A percentile compares a stretch with the other conserved stretches of the same genome.
Conservation (phyloP, 2,329 filamentous ascomycete genomes). For the Thelonectria discophora region DNA sequence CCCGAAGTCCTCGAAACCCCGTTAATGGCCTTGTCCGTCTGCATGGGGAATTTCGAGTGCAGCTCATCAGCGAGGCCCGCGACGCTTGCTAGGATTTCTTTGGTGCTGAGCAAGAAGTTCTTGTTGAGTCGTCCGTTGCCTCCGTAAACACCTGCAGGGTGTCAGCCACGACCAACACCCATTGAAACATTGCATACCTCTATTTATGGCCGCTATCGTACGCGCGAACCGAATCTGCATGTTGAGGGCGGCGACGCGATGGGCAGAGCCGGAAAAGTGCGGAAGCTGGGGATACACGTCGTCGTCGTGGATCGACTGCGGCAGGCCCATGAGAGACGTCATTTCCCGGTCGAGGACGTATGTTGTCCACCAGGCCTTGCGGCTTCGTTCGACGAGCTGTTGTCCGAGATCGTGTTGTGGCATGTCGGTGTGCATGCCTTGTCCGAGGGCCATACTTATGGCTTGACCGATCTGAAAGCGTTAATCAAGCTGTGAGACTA, state of each 20-base stretch:
- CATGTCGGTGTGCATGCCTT: slow-evolving; percentile 64
- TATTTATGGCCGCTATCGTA: slow-evolving; percentile 44
- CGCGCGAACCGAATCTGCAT: slow-evolving; percentile 47
- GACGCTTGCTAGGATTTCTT: slow-evolving; percentile 42
- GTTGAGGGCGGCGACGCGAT: slow-evolving; percentile 41
- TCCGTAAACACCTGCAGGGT: slow-evolving; percentile 41
- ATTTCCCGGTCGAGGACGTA: slow-evolving; percentile 63
- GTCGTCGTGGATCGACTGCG: slow-evolving; percentile 59
- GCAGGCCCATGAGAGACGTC: slow-evolving; percentile 62
- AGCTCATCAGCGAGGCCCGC: slow-evolving; percentile 45
- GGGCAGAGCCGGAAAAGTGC: slow-evolving; percentile 39
- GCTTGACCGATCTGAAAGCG: slow-evolving; percentile 57
- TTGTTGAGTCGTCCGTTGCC: slow-evolving; percentile 43
- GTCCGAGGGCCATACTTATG: slow-evolving; percentile 56
- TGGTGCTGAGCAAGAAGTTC: slow-evolving; percentile 45
- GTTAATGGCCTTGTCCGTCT: slow-evolving; percentile 44
- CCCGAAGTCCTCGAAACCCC: slow-evolving; percentile 45
- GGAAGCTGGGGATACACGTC: slow-evolving; percentile 56
- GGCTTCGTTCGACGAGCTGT: slow-evolving; percentile 54
- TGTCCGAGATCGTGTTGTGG: slow-evolving; percentile 52
- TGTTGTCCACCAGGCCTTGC: slow-evolving; percentile 63
- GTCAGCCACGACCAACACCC: neutral
- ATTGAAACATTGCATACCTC: slow-evolving; percentile 33
- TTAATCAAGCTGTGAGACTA: slow-evolving; percentile 14
- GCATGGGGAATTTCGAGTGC: slow-evolving; percentile 42